A percentile compares a stretch with the other conserved stretches of the same genome.
phyloP scores from a whole-genome alignment of 352 stramenopile species.

The Phytopythium vexans region DNA sequence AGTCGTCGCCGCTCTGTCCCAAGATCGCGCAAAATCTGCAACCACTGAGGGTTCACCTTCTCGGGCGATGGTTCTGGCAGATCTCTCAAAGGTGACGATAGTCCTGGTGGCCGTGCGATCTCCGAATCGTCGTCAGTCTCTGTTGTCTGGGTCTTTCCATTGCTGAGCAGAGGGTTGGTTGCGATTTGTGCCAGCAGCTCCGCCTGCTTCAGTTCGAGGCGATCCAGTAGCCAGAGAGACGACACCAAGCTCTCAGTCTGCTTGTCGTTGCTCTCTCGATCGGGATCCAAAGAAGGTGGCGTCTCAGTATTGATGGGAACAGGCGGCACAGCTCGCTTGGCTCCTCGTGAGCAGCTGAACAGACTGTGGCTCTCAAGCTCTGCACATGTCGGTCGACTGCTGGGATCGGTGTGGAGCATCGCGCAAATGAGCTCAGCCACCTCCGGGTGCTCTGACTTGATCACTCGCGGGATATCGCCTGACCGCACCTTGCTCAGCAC shows the following conservation, averaged over 20 bases:
- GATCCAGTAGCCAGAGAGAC: neutral
- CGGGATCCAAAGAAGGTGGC: neutral
- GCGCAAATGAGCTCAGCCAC: constrained; percentile 39
- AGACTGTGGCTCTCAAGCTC: constrained; percentile 35
- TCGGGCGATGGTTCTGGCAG: too few species aligned
- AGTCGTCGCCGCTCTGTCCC: too few species aligned
- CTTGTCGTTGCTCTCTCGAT: neutral
- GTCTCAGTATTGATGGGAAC: neutral
- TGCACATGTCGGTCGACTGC: constrained; percentile 34
- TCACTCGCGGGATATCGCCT: constrained; percentile 26
- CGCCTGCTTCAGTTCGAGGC: neutral
- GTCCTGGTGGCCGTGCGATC: too few species aligned
- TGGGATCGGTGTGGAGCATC: constrained; percentile 49
- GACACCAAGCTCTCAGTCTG: neutral
- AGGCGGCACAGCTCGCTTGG: neutral
- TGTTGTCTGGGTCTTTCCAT: too few species aligned
- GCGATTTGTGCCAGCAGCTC: constrained; percentile 1
- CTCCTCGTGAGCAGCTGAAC: constrained; percentile 5
- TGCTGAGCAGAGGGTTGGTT: too few species aligned
- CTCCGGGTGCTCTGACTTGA: constrained; percentile 36
- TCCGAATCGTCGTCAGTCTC: too few species aligned
- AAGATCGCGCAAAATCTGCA: too few species aligned
- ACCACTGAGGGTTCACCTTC: too few species aligned
- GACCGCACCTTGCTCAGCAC: constrained; percentile 47
- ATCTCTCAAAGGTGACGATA: too few species aligned